Conservation (phyloP, 352 stramenopile genomes). For the Phytophthora podocarpi region DNA sequence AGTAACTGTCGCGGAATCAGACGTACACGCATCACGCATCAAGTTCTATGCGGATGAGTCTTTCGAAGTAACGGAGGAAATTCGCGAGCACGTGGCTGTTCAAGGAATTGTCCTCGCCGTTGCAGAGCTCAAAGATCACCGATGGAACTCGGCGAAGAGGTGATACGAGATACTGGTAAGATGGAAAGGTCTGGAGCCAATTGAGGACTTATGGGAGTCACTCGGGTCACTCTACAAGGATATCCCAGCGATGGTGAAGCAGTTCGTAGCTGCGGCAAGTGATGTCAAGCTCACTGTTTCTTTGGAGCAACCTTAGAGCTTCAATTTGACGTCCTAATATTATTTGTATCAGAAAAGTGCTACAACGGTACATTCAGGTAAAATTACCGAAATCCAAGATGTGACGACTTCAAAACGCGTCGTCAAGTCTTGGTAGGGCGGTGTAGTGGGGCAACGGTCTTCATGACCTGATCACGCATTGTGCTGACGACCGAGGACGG, state of each 20-base stretch:
- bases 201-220: conserved; percentile 18
- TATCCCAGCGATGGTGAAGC: conserved; percentile 18
- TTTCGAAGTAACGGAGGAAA: conserved; percentile 36
- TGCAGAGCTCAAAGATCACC: conserved; percentile 15
- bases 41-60: conserved; percentile 39
- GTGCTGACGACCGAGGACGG: conserved; percentile 1
- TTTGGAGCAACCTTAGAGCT: conserved; percentile 2
- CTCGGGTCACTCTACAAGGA: conserved; percentile 3
- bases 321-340: conserved; percentile 1
- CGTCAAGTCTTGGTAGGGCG: conserved; percentile 16
- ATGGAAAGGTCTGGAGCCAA: conserved; percentile 15
- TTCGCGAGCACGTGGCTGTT: conserved; percentile 26
- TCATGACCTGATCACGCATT: conserved; percentile 13
- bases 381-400: not conserved
- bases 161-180: conserved; percentile 8
- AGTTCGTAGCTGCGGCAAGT: not conserved
- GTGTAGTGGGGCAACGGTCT: conserved; percentile 13
- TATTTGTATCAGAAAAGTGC: not conserved
- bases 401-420: not conserved
- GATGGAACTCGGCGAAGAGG: not conserved
- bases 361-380: conserved; percentile 3
- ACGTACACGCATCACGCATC: conserved; percentile 35
- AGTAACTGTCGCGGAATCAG: conserved; percentile 18
- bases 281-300: not conserved
- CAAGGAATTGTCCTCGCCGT: conserved; percentile 31